Evolutionary conservation across 495 filamentous ascomycete species (phyloP), one percentile per base, ranked within the genome.

Genomic region (Talaromyces nanjingensis): DNA sequence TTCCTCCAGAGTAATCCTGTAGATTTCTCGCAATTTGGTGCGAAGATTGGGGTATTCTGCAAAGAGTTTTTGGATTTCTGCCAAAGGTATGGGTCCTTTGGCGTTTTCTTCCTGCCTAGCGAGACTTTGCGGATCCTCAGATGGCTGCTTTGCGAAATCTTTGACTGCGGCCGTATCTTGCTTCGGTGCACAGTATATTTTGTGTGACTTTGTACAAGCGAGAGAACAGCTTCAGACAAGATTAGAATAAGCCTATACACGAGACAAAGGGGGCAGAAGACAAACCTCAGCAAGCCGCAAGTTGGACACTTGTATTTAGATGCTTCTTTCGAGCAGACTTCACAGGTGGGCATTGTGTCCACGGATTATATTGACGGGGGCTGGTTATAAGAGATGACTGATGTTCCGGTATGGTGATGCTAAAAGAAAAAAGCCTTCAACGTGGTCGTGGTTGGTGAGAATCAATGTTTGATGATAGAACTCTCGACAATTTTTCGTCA

Each of bases 271-370:
- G 14, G 16, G 52, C 12, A 33, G 42, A 18, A 31, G 7, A 69
- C 77, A 65, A 83, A 89, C 87, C 86, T 88, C 74, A 82, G 79
- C 8, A 86, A 65, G n/a, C 68, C 70, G 69, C 87, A 90, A 33
- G 78, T 80, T 3, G 84, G 83, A 73, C 87, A 90, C 59, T 87
- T 87, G 70, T 89, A 89, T 69, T 86, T 89, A 27, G 74, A 80
- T 24, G 73, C 71, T 54, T 87, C 77, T 58, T 72, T 73, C 59
- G 79, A 74, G 73, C 87, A 90, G 18, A 89, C 82, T 65, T 80
- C 80, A 67, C 87, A 90, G 24, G 66, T 67, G 29, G 53, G 53
- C 53, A 56, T 56, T 27, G 53, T 56, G 53, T 56, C 11, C 3
- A 56, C 22, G 3, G 27, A 56, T 12, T 27, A 63, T 65, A 37